These are phyloP conservation scores for Nakazawaea wyomingensis DNA, from an alignment of 805 yeast genomes.

Conservation along the genomic window DNA sequence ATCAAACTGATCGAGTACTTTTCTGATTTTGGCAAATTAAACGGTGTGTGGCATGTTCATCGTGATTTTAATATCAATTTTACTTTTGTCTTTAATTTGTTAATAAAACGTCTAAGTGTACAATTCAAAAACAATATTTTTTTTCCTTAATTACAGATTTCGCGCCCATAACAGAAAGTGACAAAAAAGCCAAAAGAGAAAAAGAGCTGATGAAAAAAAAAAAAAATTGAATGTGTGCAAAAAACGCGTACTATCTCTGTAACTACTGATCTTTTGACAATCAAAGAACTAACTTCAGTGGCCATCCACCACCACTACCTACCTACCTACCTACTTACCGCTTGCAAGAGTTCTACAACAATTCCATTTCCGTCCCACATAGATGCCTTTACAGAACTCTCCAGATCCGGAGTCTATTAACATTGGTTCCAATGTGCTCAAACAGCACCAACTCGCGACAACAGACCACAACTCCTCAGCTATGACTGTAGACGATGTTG, in stretches of 20 bases:
- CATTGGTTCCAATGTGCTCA: background rate
- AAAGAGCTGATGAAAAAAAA: background rate
- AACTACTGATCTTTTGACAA: too few relatives aligned
- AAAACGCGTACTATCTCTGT: background rate
- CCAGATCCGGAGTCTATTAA: background rate
- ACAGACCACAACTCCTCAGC: conserved; percentile 7
- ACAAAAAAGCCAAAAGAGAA: background rate
- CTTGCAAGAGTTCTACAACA: background rate
- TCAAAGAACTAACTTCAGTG: too few relatives aligned
- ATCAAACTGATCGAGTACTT: too few relatives aligned
- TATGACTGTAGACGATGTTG: conserved; percentile 6
- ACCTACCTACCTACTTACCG: background rate
- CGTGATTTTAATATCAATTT: too few relatives aligned
- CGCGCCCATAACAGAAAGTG: background rate
- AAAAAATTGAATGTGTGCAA: conserved; percentile 1
- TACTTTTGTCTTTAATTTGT: too few relatives aligned
- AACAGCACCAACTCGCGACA: background rate
- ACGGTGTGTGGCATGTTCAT: too few relatives aligned
- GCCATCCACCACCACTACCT: too few relatives aligned
- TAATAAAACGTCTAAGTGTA: too few relatives aligned
- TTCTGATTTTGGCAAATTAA: background rate
- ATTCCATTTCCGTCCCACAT: background rate
- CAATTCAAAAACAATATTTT: too few relatives aligned
- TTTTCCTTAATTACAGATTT: too few relatives aligned
- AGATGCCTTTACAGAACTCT: background rate